These are phyloP conservation scores for Colletotrichum sp. DNA, from an alignment of 2,329 filamentous ascomycete species.

Conservation along the genomic window DNA sequence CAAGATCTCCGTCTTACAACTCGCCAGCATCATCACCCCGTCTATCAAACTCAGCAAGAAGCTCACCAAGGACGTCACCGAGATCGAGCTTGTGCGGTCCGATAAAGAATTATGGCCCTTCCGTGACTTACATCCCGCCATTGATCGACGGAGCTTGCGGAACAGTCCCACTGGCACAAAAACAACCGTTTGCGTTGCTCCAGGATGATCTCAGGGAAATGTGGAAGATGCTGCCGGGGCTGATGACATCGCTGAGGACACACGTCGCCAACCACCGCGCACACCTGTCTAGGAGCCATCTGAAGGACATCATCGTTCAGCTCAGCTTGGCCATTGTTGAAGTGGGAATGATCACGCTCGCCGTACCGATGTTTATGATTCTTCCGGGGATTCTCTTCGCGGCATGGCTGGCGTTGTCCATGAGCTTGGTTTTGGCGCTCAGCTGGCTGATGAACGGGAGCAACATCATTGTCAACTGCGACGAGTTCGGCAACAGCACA, in stretches of 20 bases:
- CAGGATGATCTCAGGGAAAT: constrained; percentile 25
- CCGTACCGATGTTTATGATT: constrained; percentile 29
- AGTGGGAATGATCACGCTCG: constrained; percentile 27
- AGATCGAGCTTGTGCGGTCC: constrained; percentile 3
- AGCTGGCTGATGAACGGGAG: constrained; percentile 33
- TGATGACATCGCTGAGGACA: constrained; percentile 25
- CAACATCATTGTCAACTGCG: constrained; percentile 23
- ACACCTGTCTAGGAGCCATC: constrained; percentile 24
- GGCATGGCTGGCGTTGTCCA: constrained; percentile 28
- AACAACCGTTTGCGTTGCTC: constrained; percentile 24
- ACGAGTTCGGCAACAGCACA: constrained; percentile 28
- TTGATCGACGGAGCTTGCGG: constrained; percentile 39
- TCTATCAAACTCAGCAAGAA: background rate
- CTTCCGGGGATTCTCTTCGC: constrained; percentile 34
- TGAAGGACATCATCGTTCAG: constrained; percentile 28
- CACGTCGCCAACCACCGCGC: constrained; percentile 19
- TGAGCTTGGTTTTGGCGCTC: constrained; percentile 25
- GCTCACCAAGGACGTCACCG: constrained; percentile 12
- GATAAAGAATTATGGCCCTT: constrained; percentile 20
- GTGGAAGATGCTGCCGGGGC: constrained; percentile 22
- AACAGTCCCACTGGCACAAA: constrained; percentile 32
- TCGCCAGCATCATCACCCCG: constrained; percentile 9
- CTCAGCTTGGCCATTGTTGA: constrained; percentile 27
- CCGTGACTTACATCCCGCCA: constrained; percentile 37
- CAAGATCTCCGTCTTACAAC: constrained; percentile 19